These are phyloP conservation scores for Fraxinus cuspidata DNA, from an alignment of 257 asterid genomes.

Conservation along the genomic window DNA sequence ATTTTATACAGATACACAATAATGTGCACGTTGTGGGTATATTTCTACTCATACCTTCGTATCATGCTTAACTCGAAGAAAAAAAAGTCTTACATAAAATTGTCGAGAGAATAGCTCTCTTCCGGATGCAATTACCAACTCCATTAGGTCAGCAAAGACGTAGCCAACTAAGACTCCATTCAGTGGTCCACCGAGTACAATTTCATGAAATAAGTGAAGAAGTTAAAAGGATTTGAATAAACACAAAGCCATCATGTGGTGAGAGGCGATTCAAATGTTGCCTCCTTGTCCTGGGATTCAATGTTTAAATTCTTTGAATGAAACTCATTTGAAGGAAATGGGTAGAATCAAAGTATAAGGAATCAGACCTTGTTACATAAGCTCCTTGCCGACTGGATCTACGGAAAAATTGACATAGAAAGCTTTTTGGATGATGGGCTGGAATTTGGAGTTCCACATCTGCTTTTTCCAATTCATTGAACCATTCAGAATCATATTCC, in stretches of 20 bases:
- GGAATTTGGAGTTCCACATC: slow-evolving; percentile 58
- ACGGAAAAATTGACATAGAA: slow-evolving; percentile 51
- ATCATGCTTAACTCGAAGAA: background rate
- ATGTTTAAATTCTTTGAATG: background rate
- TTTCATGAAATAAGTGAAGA: background rate
- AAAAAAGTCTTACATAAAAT: background rate
- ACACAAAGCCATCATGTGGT: background rate
- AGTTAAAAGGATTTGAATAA: background rate
- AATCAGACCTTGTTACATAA: slow-evolving; percentile 56
- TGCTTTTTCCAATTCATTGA: slow-evolving; percentile 34
- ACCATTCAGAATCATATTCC: slow-evolving; percentile 19
- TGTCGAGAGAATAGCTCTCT: slow-evolving; percentile 13
- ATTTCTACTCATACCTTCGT: background rate
- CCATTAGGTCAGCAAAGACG: slow-evolving; percentile 8
- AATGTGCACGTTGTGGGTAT: background rate
- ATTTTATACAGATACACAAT: slow-evolving; percentile 5
- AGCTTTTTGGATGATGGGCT: slow-evolving; percentile 50
- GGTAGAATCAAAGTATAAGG: background rate
- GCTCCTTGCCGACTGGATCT: slow-evolving; percentile 74
- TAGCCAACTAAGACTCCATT: background rate
- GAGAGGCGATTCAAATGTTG: slow-evolving; percentile 12
- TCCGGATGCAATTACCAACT: slow-evolving; percentile 13
- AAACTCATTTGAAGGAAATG: background rate
- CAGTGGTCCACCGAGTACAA: background rate
- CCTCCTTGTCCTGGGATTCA: slow-evolving; percentile 6